phyloP scores from a whole-genome alignment of 1,139 yeast genomes.

The Yarrowia galli region DNA sequence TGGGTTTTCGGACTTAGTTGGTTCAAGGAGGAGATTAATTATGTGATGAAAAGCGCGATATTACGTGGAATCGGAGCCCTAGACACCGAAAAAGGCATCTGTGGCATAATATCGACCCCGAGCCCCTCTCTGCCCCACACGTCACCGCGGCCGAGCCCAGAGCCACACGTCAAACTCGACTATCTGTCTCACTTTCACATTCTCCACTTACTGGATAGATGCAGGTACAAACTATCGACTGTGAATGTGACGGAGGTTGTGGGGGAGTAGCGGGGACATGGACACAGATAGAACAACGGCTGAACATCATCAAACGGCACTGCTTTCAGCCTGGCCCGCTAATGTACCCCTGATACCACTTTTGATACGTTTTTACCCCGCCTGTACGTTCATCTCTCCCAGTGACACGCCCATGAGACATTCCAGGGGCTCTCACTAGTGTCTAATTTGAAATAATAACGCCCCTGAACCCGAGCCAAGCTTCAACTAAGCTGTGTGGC shows the following conservation, averaged over 20 bases:
- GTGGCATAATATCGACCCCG: neutral
- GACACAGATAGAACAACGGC: no score
- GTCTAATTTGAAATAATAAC: neutral
- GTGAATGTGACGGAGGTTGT: slow-evolving; percentile 1
- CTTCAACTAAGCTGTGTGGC: no score
- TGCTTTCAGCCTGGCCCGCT: no score
- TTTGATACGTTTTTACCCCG: no score
- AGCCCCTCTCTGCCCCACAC: slow-evolving; percentile 16
- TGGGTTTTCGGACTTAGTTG: neutral
- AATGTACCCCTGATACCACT: no score
- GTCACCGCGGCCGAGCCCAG: neutral
- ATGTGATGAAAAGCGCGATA: no score
- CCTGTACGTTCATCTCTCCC: neutral
- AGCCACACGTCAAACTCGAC: neutral
- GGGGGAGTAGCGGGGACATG: no score
- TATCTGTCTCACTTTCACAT: slow-evolving; percentile 23
- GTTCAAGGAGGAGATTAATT: no score
- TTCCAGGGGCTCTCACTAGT: neutral
- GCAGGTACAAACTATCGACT: slow-evolving; percentile 15
- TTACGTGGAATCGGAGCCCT: no score
- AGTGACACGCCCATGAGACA: neutral
- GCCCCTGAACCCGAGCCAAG: neutral
- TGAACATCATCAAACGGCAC: no score
- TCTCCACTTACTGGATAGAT: slow-evolving; percentile 11
- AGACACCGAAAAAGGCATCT: no score